Evolutionary conservation across 139 green algal species (phyloP).

Genomic region (Micromonas commoda): DNA sequence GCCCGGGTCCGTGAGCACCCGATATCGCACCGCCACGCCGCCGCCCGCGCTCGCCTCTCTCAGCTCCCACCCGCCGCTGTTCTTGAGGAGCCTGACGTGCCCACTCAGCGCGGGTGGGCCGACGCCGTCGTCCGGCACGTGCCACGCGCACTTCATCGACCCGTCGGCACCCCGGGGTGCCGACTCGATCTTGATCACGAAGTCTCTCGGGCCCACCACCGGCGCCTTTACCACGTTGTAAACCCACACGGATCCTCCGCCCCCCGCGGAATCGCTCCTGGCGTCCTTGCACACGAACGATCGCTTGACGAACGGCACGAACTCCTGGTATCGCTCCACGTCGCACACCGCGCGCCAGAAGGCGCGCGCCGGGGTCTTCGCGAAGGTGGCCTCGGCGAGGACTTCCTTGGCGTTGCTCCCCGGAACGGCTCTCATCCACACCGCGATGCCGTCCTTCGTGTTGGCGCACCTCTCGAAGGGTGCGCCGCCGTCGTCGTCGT

Average conservation of each 20-base stretch:
- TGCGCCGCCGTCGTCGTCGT: not conserved
- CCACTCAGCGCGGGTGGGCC: not conserved
- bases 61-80: not conserved
- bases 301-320: slow-evolving; percentile 9
- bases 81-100: not conserved
- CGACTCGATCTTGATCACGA: not conserved
- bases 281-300: not conserved
- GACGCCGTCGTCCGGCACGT: not conserved
- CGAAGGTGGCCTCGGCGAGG: not conserved
- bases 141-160: not conserved
- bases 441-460: not conserved
- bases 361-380: not conserved
- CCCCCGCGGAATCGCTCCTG: not conserved
- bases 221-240: not conserved
- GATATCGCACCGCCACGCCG: not conserved
- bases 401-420: not conserved
- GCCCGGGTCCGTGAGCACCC: not conserved
- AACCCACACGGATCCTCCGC: not conserved
- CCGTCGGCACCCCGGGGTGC: too few relatives aligned
- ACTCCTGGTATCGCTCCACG: not conserved
- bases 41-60: not conserved
- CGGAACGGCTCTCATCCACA: not conserved
- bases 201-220: not conserved
- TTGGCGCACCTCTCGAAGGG: not conserved
- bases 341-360: slow-evolving; percentile 13